Evolutionary conservation across 2,329 filamentous ascomycete genomes (phyloP), one percentile per base, ranked within the genome.

Genomic region (Talaromyces sp.): DNA sequence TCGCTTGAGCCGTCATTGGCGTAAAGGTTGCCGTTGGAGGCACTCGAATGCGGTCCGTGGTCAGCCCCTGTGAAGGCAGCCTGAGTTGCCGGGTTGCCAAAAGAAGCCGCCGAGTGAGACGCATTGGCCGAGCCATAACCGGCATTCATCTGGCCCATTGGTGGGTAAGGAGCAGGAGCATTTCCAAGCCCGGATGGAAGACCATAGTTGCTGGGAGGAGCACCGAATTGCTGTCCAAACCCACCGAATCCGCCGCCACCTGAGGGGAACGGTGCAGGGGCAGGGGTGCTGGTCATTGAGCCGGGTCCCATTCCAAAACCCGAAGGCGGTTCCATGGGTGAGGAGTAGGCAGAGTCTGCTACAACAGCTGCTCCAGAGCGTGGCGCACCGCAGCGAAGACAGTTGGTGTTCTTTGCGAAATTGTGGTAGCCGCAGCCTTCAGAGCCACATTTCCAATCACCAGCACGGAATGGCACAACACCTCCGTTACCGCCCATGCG

Each of bases 321-420:
- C 31, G 90, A 89, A 1, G 89, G 85, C 54, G 89, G 87, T 64
- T 96, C 92, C 89, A 97, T 96, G 21, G 90, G 88, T 11, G 91
- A 92, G 14, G 91, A 89, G 77, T 94, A 96, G 50, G 90, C 91
- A 43, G 92, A 93, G 75, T 97, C 94, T 31, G 93, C 93, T 61
- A 97, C 91, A 56, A 99, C 90, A 17, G 93, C 92, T 61, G 94
- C 94, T 64, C 90, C 91, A 63, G 93, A 93, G 68, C 94, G 91
- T 75, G 92, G 95, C 57, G 93, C 94, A 74, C 94, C 94, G 73
- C 94, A 99, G 62, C 94, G 90, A 64, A 99, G 85, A 77, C 94
- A 99, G 78, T 91, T 96, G 61, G 97, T 93, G 70, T 99, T 99
- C 85, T 99, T 99, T 63, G 94, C 94, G 73, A 99, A 99, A 80